These are phyloP conservation scores for Lycium ferocissimum DNA, from an alignment of 257 asterid species.

Conservation along the genomic window DNA sequence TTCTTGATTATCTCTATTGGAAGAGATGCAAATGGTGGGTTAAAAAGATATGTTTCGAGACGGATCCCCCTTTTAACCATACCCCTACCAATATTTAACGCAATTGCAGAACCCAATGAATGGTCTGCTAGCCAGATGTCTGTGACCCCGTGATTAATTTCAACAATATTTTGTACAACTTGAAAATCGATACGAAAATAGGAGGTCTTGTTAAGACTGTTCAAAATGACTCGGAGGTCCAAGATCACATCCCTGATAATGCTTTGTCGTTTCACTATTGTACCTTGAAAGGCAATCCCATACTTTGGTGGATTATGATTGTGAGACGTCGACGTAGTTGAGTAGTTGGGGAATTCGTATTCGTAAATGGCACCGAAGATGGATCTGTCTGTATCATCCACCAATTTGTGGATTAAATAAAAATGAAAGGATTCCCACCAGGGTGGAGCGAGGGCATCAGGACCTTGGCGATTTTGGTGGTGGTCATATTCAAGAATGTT, in stretches of 20 bases:
- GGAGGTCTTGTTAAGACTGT: constrained; percentile 49
- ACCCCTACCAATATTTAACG: constrained; percentile 57
- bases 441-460: constrained; percentile 63
- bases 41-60: constrained; percentile 69
- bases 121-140: constrained; percentile 80
- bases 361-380: constrained; percentile 66
- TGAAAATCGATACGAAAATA: constrained; percentile 50
- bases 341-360: constrained; percentile 35
- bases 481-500: constrained; percentile 65
- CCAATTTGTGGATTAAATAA: constrained; percentile 44
- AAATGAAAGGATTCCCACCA: constrained; percentile 80
- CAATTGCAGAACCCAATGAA: constrained; percentile 70
- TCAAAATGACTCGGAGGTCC: constrained; percentile 52
- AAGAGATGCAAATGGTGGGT: constrained; percentile 71
- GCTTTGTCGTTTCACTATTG: constrained; percentile 47
- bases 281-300: constrained; percentile 71
- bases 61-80: constrained; percentile 48
- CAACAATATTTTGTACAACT: constrained; percentile 32
- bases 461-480: constrained; percentile 53
- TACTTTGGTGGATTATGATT: constrained; percentile 48
- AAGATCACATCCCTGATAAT: constrained; percentile 59
- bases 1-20: constrained; percentile 55
- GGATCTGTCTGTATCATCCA: constrained; percentile 56
- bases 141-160: constrained; percentile 36
- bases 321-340: not conserved